These are phyloP conservation scores for Curvularia lunata DNA, from an alignment of 2,329 filamentous ascomycete species.

Conservation along the genomic window DNA sequence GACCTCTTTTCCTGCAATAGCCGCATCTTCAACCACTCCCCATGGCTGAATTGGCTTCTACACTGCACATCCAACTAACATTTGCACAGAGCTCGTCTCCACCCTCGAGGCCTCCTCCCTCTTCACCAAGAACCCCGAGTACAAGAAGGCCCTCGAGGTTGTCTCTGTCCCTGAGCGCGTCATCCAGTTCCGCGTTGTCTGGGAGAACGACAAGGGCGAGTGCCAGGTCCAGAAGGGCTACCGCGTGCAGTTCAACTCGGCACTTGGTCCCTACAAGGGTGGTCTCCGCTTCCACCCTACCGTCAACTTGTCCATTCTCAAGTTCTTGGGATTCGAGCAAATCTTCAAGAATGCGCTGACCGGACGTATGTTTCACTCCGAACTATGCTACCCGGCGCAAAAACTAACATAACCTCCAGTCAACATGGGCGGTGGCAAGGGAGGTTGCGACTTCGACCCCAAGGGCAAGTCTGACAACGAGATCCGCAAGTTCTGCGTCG, in stretches of 20 bases:
- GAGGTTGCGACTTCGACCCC: slow-evolving; percentile 97
- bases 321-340: slow-evolving; percentile 99
- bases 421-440: slow-evolving; percentile 96
- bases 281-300: slow-evolving; percentile 93
- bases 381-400: neutral
- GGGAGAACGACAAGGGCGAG: slow-evolving; percentile 91
- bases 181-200: slow-evolving; percentile 96
- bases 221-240: slow-evolving; percentile 93
- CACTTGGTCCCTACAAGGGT: slow-evolving; percentile 97
- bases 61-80: slow-evolving; percentile 18
- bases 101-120: slow-evolving; percentile 93
- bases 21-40: neutral
- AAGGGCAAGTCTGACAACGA: slow-evolving; percentile 98
- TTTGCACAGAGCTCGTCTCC: slow-evolving; percentile 78
- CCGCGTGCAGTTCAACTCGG: slow-evolving; percentile 98
- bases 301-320: slow-evolving; percentile 79
- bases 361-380: slow-evolving; percentile 68
- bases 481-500: slow-evolving; percentile 94
- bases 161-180: slow-evolving; percentile 91
- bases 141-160: slow-evolving; percentile 86
- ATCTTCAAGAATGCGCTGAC: slow-evolving; percentile 99
- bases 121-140: slow-evolving; percentile 93
- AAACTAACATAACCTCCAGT: slow-evolving; percentile 56
- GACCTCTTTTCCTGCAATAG: neutral
- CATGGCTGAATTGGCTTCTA: no score